Base-by-base conservation (phyloP, 768 basidiomycete species). In the Suillus weaverae region DNA sequence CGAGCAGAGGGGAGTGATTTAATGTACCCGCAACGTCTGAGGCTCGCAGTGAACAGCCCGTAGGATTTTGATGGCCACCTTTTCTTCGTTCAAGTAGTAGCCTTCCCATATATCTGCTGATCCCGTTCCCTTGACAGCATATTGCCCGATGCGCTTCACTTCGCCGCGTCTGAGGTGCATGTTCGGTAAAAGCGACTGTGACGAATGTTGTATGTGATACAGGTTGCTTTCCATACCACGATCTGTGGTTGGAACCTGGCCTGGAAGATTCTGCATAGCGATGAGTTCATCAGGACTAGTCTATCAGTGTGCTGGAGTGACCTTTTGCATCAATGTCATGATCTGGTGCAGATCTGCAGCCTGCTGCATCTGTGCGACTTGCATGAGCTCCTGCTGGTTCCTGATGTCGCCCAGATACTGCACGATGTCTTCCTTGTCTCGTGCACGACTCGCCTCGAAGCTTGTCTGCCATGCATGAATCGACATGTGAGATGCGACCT, bases 21-120 rank as follows among this genome's bases (percentile, higher is more conserved):
- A 32, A 41, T n/a, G 3, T 69, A 85, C 85, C 62, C 78, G 71
- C 32, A 80, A 64, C 65, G 80, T 83, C 35, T 78, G 74, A 7
- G 83, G 84, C 60, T 81, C 77, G 35, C 81, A 79, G 57, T 82
- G 78, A 54, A 86, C 80, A 13, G 84, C 82, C 43, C 86, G 82
- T 38, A 87, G 73, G 8, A 82, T 79, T 69, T 87, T 87, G 71
- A 87, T 83, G 3, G 84, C 83, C 3, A 87, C 86, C 64, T 84
- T 85, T 67, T 86, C 83, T 56, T 80, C 76, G 38, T 78, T 77
- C 1, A 87, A 78, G 73, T 85, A 87, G 11, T 82, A 36, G 4
- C 86, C 86, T 70, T 86, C 84, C 79, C 79, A 79, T 55, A 85
- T 82, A 71, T 85, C 86, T 78, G 86, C 85, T 4, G 81, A 78